Conservation (phyloP, 257 asterid genomes). For the Fraxinus cuspidata region DNA sequence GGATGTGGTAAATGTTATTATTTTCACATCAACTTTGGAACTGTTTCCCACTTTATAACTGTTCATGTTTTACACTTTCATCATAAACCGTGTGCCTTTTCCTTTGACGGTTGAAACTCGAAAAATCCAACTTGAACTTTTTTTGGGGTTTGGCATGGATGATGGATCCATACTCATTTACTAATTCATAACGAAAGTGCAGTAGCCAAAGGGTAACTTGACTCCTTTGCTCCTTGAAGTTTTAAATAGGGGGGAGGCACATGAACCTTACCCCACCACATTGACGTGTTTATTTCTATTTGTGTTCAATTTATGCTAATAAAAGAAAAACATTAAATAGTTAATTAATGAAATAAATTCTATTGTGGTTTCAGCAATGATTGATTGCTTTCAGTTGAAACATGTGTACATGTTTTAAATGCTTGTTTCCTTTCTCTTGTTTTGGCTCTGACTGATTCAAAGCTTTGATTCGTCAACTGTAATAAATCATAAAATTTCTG, state of each 20-base stretch:
- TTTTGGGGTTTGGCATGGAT: background rate
- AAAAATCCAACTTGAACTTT: background rate
- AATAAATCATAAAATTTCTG: too few relatives aligned
- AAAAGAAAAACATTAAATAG: background rate
- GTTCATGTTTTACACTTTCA: background rate
- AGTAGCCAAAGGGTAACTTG: background rate
- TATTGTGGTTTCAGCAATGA: too few relatives aligned
- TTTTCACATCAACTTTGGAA: background rate
- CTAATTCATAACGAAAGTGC: background rate
- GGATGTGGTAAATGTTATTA: slow-evolving; percentile 84
- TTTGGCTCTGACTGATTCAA: background rate
- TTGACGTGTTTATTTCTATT: background rate
- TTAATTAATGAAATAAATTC: background rate
- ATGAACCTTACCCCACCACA: background rate
- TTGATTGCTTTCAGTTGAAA: too few relatives aligned
- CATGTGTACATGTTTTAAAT: background rate
- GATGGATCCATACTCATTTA: background rate
- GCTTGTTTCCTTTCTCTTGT: background rate
- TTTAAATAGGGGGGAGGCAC: background rate
- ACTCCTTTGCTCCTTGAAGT: background rate
- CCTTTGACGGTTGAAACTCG: background rate
- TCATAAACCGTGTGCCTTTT: background rate
- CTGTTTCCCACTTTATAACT: too few relatives aligned
- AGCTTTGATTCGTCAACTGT: too few relatives aligned
- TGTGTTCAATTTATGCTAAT: background rate